Conservation (phyloP, 345 rosid genomes). For the Salix brachista region DNA sequence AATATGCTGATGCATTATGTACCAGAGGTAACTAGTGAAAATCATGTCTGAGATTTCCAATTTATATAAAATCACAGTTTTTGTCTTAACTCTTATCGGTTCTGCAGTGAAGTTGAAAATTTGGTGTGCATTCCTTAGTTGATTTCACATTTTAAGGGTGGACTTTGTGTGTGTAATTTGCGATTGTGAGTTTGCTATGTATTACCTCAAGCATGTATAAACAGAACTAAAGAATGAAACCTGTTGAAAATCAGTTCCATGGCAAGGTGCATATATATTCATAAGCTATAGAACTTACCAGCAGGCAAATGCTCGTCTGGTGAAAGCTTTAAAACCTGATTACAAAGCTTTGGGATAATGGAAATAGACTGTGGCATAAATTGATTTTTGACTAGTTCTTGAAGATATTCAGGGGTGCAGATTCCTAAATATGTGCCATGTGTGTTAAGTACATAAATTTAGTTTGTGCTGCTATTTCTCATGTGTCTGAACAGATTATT, state of each 20-base stretch:
- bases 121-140: not conserved
- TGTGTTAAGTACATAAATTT: not conserved
- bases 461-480: not conserved
- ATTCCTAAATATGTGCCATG: not conserved
- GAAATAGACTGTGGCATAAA: not conserved
- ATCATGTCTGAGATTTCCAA: not conserved
- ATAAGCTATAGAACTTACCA: not conserved
- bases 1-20: constrained; percentile 99
- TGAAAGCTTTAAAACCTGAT: not conserved
- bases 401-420: not conserved
- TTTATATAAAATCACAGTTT: not conserved
- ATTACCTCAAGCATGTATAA: not conserved
- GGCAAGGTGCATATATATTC: not conserved
- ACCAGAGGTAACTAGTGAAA: constrained; percentile 61
- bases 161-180: not conserved
- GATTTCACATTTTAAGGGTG: not conserved
- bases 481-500: not conserved
- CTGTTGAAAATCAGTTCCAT: not conserved
- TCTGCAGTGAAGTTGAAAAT: not conserved
- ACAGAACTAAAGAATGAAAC: not conserved
- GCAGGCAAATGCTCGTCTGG: not conserved
- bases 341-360: not conserved
- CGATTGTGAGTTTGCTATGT: not conserved
- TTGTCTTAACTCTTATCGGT: not conserved
- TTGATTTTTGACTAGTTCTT: not conserved